Percentiles rank a stretch among this genome's conserved stretches.
These are phyloP conservation scores for Arctostaphylos glauca DNA, from an alignment of 148 eudicot genomes.

Conservation along the genomic window DNA sequence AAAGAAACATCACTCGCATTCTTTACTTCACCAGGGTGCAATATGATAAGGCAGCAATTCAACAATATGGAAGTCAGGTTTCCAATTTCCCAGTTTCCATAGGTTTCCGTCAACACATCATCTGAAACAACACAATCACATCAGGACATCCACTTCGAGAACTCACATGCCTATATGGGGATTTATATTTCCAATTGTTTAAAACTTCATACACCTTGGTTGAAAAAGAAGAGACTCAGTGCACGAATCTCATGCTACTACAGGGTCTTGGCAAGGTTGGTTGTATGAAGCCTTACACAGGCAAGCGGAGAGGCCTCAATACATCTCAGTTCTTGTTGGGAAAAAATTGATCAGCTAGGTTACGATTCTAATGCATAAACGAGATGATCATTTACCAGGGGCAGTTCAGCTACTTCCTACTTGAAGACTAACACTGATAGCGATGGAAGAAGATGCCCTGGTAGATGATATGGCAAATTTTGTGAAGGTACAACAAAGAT, in stretches of 20 bases:
- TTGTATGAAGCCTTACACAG: too few relatives aligned
- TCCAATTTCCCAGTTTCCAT: background rate
- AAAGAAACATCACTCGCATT: background rate
- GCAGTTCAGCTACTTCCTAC: background rate
- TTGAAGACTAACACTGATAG: background rate
- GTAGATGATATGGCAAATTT: background rate
- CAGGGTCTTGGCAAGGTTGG: too few relatives aligned
- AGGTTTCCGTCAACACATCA: background rate
- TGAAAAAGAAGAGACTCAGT: background rate
- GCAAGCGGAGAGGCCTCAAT: too few relatives aligned
- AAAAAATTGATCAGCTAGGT: background rate
- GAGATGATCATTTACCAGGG: background rate
- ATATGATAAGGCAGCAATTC: background rate
- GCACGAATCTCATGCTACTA: too few relatives aligned
- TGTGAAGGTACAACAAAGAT: background rate
- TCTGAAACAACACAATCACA: background rate
- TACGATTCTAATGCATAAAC: background rate
- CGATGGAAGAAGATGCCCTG: background rate
- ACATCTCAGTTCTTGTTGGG: too few relatives aligned
- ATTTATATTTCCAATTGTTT: background rate
- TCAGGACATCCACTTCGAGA: background rate
- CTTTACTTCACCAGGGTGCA: background rate
- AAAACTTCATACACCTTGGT: background rate
- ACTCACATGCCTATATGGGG: background rate
- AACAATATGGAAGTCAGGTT: background rate